Conservation (phyloP, 768 basidiomycete genomes). For the Sarcodon sp. region DNA sequence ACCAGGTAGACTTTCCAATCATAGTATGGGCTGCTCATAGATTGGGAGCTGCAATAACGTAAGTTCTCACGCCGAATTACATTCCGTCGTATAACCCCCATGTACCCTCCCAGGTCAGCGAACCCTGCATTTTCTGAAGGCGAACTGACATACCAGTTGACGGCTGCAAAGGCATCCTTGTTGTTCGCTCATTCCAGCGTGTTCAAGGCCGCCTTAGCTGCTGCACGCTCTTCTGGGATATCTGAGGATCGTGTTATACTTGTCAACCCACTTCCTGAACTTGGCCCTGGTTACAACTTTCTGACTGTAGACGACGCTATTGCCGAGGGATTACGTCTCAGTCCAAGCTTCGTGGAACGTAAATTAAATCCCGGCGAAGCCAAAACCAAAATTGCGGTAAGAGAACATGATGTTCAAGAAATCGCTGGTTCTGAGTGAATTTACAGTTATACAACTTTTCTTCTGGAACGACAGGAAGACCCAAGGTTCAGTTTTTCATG, state of each 20-base stretch:
- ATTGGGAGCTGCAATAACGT: constrained; percentile 47
- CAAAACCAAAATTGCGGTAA: constrained; percentile 46
- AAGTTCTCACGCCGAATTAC: constrained; percentile 9
- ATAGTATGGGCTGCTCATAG: constrained; percentile 42
- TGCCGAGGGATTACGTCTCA: constrained; percentile 28
- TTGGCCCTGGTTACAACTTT: constrained; percentile 7
- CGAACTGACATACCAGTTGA: constrained; percentile 19
- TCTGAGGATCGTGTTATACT: constrained; percentile 11
- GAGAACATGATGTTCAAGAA: neutral
- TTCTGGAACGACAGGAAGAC: constrained; percentile 65
- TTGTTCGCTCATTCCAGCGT: constrained; percentile 14
- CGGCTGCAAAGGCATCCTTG: constrained; percentile 11
- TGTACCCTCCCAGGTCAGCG: constrained; percentile 9
- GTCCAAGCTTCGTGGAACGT: constrained; percentile 33
- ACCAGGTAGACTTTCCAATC: constrained; percentile 42
- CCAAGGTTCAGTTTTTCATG: constrained; percentile 37
- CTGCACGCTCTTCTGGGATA: constrained; percentile 10
- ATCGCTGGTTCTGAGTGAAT: neutral
- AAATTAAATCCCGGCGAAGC: constrained; percentile 44
- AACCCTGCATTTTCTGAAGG: constrained; percentile 19
- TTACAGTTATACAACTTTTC: constrained; percentile 49
- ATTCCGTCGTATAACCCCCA: neutral
- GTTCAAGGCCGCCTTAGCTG: constrained; percentile 11
- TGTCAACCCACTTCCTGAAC: constrained; percentile 14
- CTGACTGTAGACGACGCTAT: constrained; percentile 34